phyloP scores from a whole-genome alignment of 177 flowering plant genomes.

The Vitis hybrid region DNA sequence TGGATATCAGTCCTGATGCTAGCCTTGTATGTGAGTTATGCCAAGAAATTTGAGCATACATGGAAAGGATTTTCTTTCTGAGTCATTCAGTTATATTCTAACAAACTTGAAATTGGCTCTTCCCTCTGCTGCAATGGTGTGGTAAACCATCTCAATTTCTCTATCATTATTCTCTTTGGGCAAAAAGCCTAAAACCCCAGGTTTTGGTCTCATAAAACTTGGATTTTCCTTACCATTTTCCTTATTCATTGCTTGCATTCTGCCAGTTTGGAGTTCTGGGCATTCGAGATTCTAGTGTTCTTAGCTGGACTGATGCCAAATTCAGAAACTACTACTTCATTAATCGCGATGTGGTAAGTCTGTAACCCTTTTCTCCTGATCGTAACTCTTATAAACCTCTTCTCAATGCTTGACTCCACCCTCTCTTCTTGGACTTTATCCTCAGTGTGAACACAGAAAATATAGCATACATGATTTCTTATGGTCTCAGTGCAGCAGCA shows the following conservation, averaged over 20 bases:
- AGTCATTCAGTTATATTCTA: slow-evolving; percentile 41
- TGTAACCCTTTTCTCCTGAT: too few species aligned
- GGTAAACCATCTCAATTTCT: slow-evolving; percentile 39
- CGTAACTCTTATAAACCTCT: too few species aligned
- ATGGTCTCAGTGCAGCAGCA: slow-evolving; percentile 90
- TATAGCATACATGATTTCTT: slow-evolving; percentile 63
- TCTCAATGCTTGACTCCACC: background rate
- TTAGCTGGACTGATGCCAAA: slow-evolving; percentile 83
- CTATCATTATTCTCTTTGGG: too few species aligned
- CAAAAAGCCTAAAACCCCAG: too few species aligned
- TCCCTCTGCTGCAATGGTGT: slow-evolving; percentile 93
- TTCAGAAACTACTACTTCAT: slow-evolving; percentile 64
- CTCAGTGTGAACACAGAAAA: slow-evolving; percentile 82
- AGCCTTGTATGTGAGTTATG: slow-evolving; percentile 42
- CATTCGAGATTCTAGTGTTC: slow-evolving; percentile 85
- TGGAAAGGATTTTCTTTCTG: slow-evolving; percentile 67
- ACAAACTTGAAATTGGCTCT: slow-evolving; percentile 65
- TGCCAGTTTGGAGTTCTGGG: slow-evolving; percentile 89
- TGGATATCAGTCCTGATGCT: slow-evolving; percentile 63
- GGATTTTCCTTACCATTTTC: background rate
- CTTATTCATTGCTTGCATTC: background rate
- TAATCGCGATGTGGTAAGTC: slow-evolving; percentile 76
- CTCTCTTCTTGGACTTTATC: background rate
- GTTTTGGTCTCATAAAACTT: too few species aligned
- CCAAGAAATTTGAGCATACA: slow-evolving; percentile 51